Conservation (phyloP, 2,329 filamentous ascomycete species). For the Fusarium sp. region DNA sequence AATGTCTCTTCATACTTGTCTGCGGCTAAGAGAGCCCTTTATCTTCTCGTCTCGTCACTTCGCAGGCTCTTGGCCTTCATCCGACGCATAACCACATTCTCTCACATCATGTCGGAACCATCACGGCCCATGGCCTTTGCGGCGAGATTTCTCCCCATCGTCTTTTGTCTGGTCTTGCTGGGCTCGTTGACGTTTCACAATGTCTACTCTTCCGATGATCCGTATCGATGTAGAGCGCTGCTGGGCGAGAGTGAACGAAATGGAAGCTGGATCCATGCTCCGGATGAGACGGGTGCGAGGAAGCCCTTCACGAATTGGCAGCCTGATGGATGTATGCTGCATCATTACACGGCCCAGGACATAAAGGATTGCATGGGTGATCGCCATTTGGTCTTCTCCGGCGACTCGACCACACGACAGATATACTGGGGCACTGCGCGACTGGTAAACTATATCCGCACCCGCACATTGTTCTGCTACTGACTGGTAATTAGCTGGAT, state of each 20-base stretch:
- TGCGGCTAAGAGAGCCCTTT: neutral
- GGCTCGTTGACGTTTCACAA: conserved; percentile 21
- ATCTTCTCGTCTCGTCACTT: neutral
- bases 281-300: conserved; percentile 41
- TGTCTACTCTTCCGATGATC: conserved; percentile 48
- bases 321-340: conserved; percentile 66
- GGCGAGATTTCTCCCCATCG: conserved; percentile 28
- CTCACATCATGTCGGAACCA: conserved; percentile 19
- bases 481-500: conserved; percentile 32
- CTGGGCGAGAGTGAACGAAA: conserved; percentile 43
- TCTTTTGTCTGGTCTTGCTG: conserved; percentile 32
- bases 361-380: conserved; percentile 62
- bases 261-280: conserved; percentile 59
- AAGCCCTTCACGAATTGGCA: conserved; percentile 63
- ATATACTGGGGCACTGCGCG: conserved; percentile 63
- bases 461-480: neutral
- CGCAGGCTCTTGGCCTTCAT: neutral
- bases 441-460: conserved; percentile 33
- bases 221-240: conserved; percentile 63
- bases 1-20: neutral
- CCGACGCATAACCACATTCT: neutral
- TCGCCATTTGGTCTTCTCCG: conserved; percentile 65
- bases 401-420: conserved; percentile 68
- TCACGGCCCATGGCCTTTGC: conserved; percentile 11
- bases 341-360: conserved; percentile 62